phyloP scores from a whole-genome alignment of 2,329 filamentous ascomycete species.

The Zarea fungicola region DNA sequence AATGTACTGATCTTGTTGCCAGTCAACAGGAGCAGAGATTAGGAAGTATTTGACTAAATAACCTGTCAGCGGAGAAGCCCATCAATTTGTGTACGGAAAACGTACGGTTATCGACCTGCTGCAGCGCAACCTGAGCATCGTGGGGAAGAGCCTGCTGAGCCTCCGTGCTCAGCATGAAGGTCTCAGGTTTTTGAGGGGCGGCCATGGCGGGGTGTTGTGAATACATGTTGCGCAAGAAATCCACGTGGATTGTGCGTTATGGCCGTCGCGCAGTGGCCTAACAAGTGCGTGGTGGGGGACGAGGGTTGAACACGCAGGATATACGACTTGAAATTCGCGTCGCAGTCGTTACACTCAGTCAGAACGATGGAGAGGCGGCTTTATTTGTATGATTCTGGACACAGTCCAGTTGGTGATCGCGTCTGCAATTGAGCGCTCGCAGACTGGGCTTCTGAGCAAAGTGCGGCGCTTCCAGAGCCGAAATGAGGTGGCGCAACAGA shows the following conservation, averaged over 20 bases:
- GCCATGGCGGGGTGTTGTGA: conserved; percentile 82
- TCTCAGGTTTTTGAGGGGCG: conserved; percentile 92
- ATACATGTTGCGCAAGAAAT: conserved; percentile 55
- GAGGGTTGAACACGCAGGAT: neutral
- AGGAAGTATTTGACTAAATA: conserved; percentile 94
- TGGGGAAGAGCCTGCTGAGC: conserved; percentile 94
- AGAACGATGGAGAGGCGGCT: neutral
- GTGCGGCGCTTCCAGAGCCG: conserved; percentile 31
- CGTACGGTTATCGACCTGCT: conserved; percentile 97
- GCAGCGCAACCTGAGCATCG: conserved; percentile 92
- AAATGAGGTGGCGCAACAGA: conserved; percentile 22
- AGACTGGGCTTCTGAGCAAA: conserved; percentile 11
- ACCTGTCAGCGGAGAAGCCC: neutral
- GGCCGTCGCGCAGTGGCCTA: conserved; percentile 9
- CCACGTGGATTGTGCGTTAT: neutral
- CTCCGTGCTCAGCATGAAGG: conserved; percentile 96
- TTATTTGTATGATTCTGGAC: neutral
- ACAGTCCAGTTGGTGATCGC: conserved; percentile 15
- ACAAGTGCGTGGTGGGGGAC: neutral
- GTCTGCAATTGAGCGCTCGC: conserved; percentile 16
- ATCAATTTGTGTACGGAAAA: neutral
- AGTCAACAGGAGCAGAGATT: conserved; percentile 96
- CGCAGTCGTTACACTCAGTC: neutral
- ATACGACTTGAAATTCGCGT: neutral
- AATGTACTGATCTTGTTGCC: conserved; percentile 95